A percentile compares a stretch with the other conserved stretches of the same genome.
Conservation (phyloP, 192 early-diverging fungal species). For the Martensiomyces pterosporus region DNA sequence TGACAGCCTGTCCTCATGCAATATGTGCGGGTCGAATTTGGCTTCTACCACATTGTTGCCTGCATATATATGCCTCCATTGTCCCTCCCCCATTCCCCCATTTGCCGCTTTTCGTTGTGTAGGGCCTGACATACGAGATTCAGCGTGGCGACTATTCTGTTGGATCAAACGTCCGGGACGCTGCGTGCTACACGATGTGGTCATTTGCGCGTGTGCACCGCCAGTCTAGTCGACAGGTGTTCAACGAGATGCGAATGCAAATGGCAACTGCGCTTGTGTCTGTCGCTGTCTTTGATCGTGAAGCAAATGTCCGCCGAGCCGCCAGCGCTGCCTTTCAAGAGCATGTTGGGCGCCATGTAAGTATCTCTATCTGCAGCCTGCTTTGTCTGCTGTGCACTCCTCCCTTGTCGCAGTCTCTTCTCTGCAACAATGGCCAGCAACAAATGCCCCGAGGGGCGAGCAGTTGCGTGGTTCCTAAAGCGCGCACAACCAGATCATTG, state of each 20-base stretch:
- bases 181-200: conserved; percentile 97
- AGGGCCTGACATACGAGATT: conserved; percentile 85
- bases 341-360: conserved; percentile 85
- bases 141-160: conserved; percentile 86
- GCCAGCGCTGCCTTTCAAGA: conserved; percentile 97
- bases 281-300: conserved; percentile 85
- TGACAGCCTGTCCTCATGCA: conserved; percentile 2
- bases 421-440: no score
- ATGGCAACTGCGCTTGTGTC: conserved; percentile 76
- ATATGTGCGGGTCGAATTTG: conserved; percentile 1
- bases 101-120: conserved; percentile 11
- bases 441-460: not conserved
- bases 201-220: conserved; percentile 92
- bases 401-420: no score
- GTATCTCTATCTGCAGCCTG: not conserved
- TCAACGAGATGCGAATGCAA: conserved; percentile 58
- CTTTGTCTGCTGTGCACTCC: not conserved
- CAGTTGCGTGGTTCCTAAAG: no score
- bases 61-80: no score
- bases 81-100: no score
- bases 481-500: no score
- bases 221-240: conserved; percentile 47
- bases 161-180: conserved; percentile 91
- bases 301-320: conserved; percentile 88
- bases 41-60: not conserved